These are phyloP conservation scores for Talaromyces sp. DNA, from an alignment of 2,329 filamentous ascomycete genomes.

Conservation along the genomic window DNA sequence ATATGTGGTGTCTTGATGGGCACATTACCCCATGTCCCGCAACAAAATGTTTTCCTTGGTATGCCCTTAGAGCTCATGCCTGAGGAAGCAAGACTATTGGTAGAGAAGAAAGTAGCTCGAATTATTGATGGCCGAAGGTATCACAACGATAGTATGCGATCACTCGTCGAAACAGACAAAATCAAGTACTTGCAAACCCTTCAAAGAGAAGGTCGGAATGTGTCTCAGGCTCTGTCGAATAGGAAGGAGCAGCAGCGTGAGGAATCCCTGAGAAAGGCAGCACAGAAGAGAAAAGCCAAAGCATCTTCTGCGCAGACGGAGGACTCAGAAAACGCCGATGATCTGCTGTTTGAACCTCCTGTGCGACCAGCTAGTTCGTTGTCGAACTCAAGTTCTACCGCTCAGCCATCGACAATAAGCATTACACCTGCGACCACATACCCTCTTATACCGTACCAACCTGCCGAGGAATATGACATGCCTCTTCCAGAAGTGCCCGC, in stretches of 20 bases:
- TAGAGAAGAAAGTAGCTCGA: slow-evolving; percentile 70
- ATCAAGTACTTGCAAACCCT: slow-evolving; percentile 56
- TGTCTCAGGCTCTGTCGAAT: slow-evolving; percentile 42
- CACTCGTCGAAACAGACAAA: slow-evolving; percentile 54
- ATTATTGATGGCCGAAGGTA: slow-evolving; percentile 72
- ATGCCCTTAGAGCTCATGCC: slow-evolving; percentile 84
- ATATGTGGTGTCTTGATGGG: slow-evolving; percentile 84
- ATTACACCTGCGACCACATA: slow-evolving; percentile 50
- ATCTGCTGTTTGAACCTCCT: slow-evolving; percentile 24
- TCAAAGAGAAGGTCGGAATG: slow-evolving; percentile 51
- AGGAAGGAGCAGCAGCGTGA: slow-evolving; percentile 49
- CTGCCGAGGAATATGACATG: slow-evolving; percentile 23
- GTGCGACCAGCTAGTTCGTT: slow-evolving; percentile 2
- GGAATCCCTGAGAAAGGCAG: slow-evolving; percentile 47
- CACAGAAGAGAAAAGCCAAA: slow-evolving; percentile 26
- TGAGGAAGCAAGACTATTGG: slow-evolving; percentile 78
- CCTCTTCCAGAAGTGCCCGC: slow-evolving; percentile 35
- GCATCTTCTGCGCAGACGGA: slow-evolving; percentile 5
- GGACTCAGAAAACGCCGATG: slow-evolving; percentile 14
- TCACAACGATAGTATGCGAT: slow-evolving; percentile 61
- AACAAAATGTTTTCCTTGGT: slow-evolving; percentile 90
- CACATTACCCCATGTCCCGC: slow-evolving; percentile 83
- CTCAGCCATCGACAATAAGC: slow-evolving; percentile 21
- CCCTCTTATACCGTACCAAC: slow-evolving; percentile 38
- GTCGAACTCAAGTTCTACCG: slow-evolving; percentile 15